phyloP scores from a whole-genome alignment of 306 rosid genomes.

The Dryas octopetala region DNA sequence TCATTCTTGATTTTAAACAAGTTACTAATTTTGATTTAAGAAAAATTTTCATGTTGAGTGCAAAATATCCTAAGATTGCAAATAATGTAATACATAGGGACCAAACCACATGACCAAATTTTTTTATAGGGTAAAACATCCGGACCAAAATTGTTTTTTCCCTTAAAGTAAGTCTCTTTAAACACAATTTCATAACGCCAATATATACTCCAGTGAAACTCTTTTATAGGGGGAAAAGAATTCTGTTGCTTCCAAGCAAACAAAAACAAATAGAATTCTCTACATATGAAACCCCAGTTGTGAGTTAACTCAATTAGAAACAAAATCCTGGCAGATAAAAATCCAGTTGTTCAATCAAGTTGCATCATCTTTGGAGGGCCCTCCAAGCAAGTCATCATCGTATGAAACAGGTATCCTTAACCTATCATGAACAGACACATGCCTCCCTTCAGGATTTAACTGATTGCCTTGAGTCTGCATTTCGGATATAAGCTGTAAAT shows the following conservation, averaged over 20 bases:
- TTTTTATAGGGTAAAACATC: too few species aligned
- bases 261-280: neutral
- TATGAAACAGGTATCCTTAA: conserved; percentile 74
- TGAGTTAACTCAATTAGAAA: neutral
- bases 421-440: conserved; percentile 55
- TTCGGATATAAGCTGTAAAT: conserved; percentile 4
- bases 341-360: conserved; percentile 17
- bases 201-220: neutral
- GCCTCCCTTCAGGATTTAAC: conserved; percentile 43
- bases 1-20: too few species aligned
- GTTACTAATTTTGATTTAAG: too few species aligned
- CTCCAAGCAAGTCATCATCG: conserved; percentile 69
- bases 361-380: conserved; percentile 33
- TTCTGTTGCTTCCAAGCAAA: neutral
- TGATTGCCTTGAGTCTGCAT: conserved; percentile 38
- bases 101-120: too few species aligned
- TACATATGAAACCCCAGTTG: neutral
- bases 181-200: neutral
- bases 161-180: too few species aligned
- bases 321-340: neutral
- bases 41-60: too few species aligned
- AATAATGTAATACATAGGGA: too few species aligned
- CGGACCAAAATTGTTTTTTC: too few species aligned
- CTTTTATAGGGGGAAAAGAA: neutral
- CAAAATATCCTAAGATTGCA: too few species aligned